These are phyloP conservation scores for Sporopachydermia quercuum DNA, from an alignment of 805 yeast genomes.

Conservation along the genomic window DNA sequence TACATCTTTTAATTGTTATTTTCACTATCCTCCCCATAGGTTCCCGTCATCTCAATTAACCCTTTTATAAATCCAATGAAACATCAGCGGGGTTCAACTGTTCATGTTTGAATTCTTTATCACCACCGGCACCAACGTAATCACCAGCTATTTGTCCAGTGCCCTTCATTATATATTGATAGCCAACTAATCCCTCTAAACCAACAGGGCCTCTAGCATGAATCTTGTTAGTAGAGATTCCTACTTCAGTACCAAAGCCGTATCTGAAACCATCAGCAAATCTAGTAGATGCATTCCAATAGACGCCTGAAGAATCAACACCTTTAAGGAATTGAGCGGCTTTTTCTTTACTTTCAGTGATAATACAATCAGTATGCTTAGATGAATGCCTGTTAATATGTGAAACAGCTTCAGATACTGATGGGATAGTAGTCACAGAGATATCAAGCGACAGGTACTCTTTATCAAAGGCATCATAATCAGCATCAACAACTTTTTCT, in stretches of 20 bases:
- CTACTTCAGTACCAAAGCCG: conserved; percentile 98
- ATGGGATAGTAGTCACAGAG: conserved; percentile 49
- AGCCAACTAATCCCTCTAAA: conserved; percentile 87
- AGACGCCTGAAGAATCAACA: conserved; percentile 90
- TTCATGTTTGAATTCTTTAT: conserved; percentile 60
- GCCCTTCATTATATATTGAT: conserved; percentile 88
- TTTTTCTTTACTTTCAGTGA: conserved; percentile 54
- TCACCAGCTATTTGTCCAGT: conserved; percentile 87
- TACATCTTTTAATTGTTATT: too few relatives aligned
- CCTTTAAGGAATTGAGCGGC: conserved; percentile 75
- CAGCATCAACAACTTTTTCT: conserved; percentile 28
- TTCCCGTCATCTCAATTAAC: too few relatives aligned
- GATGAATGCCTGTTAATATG: conserved; percentile 90
- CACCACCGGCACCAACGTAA: conserved; percentile 88
- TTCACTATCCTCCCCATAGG: too few relatives aligned
- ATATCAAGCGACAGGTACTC: conserved; percentile 78
- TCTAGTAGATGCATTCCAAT: conserved; percentile 94
- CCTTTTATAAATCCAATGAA: conserved; percentile 13
- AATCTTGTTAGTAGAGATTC: conserved; percentile 90
- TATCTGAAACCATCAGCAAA: conserved; percentile 98
- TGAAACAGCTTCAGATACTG: conserved; percentile 56
- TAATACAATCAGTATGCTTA: conserved; percentile 87
- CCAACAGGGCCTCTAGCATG: conserved; percentile 99
- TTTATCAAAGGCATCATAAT: conserved; percentile 56
- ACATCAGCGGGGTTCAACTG: conserved; percentile 29